Evolutionary conservation across 73 alveolate genomes (phyloP), one percentile per base, ranked within the genome.

Genomic region (Paramecium octaurelia): DNA sequence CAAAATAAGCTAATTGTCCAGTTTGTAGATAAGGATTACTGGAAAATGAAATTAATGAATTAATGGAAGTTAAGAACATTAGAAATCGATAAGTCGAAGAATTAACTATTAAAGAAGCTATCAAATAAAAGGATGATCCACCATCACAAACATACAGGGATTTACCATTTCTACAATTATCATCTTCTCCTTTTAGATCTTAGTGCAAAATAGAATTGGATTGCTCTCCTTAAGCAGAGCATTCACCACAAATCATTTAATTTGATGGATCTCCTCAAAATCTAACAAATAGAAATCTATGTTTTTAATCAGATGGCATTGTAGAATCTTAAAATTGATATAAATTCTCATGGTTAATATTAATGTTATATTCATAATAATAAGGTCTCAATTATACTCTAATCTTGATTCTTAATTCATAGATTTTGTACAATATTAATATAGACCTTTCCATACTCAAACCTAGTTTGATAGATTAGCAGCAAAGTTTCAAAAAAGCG

Each of bases 241-340:
- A 54, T 54, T 54, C 69, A 2, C 69, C 69, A 18, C 8, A 54
- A 54, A 54, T 54, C 0, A 3, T 54, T 54, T 54, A 64, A 31
- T 64, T 64, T 34, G 84, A 64, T 27, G 46, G 46, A 27, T 64
- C 84, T 64, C 84, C 84, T 11, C 21, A 64, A 64, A 64, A 64
- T 64, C 50, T 31, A 27, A 64, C 84, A 64, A 64, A 64, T 64
- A 3, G 50, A 12, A 64, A 64, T 24, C 46, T 64, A 4, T 27
- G 27, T 64, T 34, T 64, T 34, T 64, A 64, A 64, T 31, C 46
- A 14, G 84, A 64, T 64, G 84, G 23, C 24, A 64, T 64, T 12
- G 84, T 64, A 14, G 84, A 64, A 24, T 64, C 84, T 11, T 34
- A 64, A 64, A 64, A 64, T 64, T 64, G 84, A 64, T 64, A 64